These are phyloP conservation scores for Peniophora sp. DNA, from an alignment of 1,284 basidiomycete species.

Conservation along the genomic window DNA sequence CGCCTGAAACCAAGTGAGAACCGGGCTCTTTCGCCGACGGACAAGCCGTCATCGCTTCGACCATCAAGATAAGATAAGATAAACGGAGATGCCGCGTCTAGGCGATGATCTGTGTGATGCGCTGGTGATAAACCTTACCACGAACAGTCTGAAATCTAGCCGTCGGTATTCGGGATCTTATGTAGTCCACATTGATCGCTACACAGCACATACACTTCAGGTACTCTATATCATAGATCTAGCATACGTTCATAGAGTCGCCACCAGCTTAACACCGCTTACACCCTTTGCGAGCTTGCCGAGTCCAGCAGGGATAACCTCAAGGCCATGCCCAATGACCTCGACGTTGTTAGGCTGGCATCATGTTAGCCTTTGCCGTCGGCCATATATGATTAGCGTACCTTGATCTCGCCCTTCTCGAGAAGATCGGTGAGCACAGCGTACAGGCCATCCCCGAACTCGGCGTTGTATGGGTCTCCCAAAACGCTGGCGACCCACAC, in stretches of 20 bases:
- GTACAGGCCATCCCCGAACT: constrained; percentile 15
- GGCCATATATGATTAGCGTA: background rate
- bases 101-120: no score
- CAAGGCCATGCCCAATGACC: background rate
- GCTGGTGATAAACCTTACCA: no score
- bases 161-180: no score
- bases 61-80: no score
- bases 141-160: no score
- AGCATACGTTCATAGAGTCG: background rate
- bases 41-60: no score
- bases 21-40: no score
- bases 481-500: constrained; percentile 19
- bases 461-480: constrained; percentile 14
- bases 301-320: background rate
- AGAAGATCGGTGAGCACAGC: constrained; percentile 6
- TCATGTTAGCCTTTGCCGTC: background rate
- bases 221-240: no score
- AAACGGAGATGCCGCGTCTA: no score
- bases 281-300: background rate
- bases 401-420: background rate
- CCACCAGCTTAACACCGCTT: background rate
- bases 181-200: no score
- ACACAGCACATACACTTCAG: no score
- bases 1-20: no score
- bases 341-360: background rate